A percentile compares a stretch with the other conserved stretches of the same genome.
Conservation (phyloP, 345 rosid species). For the Citrus hindsii region DNA sequence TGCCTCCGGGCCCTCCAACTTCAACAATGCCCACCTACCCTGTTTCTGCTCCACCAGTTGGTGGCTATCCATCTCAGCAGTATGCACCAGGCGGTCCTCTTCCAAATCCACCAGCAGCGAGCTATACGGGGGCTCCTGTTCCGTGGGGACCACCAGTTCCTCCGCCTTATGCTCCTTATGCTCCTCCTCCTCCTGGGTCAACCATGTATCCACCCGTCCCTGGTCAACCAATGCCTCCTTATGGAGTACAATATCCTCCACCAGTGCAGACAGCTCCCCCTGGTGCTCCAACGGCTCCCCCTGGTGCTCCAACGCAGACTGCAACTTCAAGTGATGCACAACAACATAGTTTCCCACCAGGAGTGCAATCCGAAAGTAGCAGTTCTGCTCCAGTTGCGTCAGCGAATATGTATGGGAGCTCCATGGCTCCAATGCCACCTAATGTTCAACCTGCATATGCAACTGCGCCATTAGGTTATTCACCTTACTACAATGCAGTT, state of each 20-base stretch:
- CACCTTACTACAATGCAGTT: slow-evolving; percentile 73
- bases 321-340: slow-evolving; percentile 61
- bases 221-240: slow-evolving; percentile 90
- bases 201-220: slow-evolving; percentile 62
- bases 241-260: slow-evolving; percentile 78
- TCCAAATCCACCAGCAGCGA: slow-evolving; percentile 47
- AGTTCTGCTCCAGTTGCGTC: slow-evolving; percentile 48
- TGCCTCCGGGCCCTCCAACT: slow-evolving; percentile 75
- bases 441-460: slow-evolving; percentile 56
- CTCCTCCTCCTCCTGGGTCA: slow-evolving; percentile 82
- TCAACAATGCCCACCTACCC: slow-evolving; percentile 60
- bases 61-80: slow-evolving; percentile 80
- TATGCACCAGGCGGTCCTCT: slow-evolving; percentile 70
- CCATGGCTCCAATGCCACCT: slow-evolving; percentile 40
- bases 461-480: slow-evolving; percentile 49
- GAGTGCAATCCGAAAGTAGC: slow-evolving; percentile 69
- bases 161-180: slow-evolving; percentile 69
- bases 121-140: slow-evolving; percentile 58
- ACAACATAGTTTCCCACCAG: slow-evolving; percentile 85
- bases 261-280: slow-evolving; percentile 68
- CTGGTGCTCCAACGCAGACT: slow-evolving; percentile 52
- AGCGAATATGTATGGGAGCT: slow-evolving; percentile 50
- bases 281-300: slow-evolving; percentile 62
- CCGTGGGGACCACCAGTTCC: slow-evolving; percentile 96
- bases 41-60: slow-evolving; percentile 54